A percentile compares a stretch with the other conserved stretches of the same genome.
These are phyloP conservation scores for barrel medic (Medicago truncatula) DNA, from an alignment of 306 rosid species.

Conservation along the genomic window MtrunA17r5.0-ANR NC_053045.1:33494501-33495000, in stretches of 20 bases:
- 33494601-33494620: slow-evolving; percentile 41
- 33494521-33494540: slow-evolving; percentile 57
- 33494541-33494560: slow-evolving; percentile 54
- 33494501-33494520: slow-evolving; percentile 66
- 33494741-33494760: slow-evolving; percentile 59
- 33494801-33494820: slow-evolving; percentile 72
- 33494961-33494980: too few relatives aligned
- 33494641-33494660: slow-evolving; percentile 44
- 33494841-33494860: slow-evolving; percentile 95
- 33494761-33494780: slow-evolving; percentile 92
- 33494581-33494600: slow-evolving; percentile 56
- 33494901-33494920: too few relatives aligned
- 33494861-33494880: slow-evolving; percentile 10
- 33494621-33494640: slow-evolving; percentile 38
- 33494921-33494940: too few relatives aligned
- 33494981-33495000: too few relatives aligned
- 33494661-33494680: neutral
- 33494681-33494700: slow-evolving; percentile 33
- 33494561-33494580: slow-evolving; percentile 59
- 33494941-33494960: too few relatives aligned
- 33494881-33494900: too few relatives aligned
- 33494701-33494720: slow-evolving; percentile 38
- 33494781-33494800: slow-evolving; percentile 88
- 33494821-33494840: slow-evolving; percentile 94
- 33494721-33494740: slow-evolving; percentile 40